Evolutionary conservation across 345 rosid species (phyloP), one percentile per base, ranked within the genome.

Genomic region (Syzygium aromaticum): DNA sequence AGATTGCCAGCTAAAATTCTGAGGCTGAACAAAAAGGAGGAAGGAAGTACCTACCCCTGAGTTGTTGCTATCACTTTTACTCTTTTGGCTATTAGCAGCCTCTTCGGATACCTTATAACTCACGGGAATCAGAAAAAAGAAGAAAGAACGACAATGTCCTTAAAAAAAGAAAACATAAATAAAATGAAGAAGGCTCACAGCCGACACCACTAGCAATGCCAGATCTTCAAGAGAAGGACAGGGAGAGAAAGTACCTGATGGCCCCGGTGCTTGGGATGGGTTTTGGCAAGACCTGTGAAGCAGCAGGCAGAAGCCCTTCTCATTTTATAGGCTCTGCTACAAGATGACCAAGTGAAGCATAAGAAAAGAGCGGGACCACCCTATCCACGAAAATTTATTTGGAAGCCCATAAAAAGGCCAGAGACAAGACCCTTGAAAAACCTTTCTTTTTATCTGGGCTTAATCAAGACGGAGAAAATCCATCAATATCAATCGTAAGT

Each of bases 351-450:
- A 91, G 93, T 92, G 91, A 89, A 92, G 89, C 86, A 85, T 84
- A 93, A 87, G 92, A 85, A 92, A 92, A 85, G 91, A 87, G 91
- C 88, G 91, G 88, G 90, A 77, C 92, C 78, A 64, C 12, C 78
- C 43, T 16, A 64, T 64, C 78, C 78, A 28, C 2, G 8, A 30
- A 38, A 38, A 64, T 7, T 64, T 33, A 16, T 64, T 17, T 64
- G 12, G 9, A 64, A 30, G 43, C 78, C 78, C 77, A 2, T n/a
- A 6, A n/a, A n/a, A 61, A n/a, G 33, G n/a, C 73, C 73, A 61
- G 8, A n/a, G 33, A 61, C 38, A 2, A 61, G 73, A n/a, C 30
- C 73, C 73, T 6, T 5, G 23, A 64, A 64, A 64, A 30, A 8
- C 77, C 77, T 23, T 64, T 30, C 78, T 30, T 30, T 64, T 6